Base-by-base conservation (phyloP, 2,329 filamentous ascomycete species). In the Penicillium decumbens region DNA sequence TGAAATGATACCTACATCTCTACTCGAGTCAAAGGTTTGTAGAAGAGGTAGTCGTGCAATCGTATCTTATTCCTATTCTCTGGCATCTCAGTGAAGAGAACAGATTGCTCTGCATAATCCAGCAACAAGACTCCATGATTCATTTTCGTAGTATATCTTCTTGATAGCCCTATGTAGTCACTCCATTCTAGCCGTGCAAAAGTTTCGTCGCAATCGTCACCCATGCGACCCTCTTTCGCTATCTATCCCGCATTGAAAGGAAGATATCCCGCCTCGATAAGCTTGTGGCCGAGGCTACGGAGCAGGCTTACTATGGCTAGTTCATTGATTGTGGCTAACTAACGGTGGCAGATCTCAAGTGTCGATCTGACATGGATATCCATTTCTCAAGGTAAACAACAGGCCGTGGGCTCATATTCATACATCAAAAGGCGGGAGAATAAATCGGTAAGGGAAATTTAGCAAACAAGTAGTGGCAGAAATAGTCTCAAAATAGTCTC, bases 371-470 rank as follows among this genome's bases (percentile, higher is more conserved):
- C 10, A 24, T 27, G 38, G 6, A 40, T 40, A 8, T 25, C 38
- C 12, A 40, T 40, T 27, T 35, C 24, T 20, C n/a, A 44, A 18
- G 20, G 8, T 35, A 41, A 38, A 32, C 28, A 12, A 25, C 33
- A 33, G n/a, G n/a, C 33, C 33, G 33, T 37, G 12, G 32, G 32
- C 32, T 39, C 45, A 48, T 48, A 48, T 43, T 47, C 30, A 29
- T 47, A 47, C 45, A 47, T 25, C 41, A 42, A 41, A 41, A 41
- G 18, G 8, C 10, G 10, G 24, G 15, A 30, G 24, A 43, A n/a
- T 49, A 15, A 45, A 37, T 2, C 33, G 15, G 15, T 9, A 37
- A 23, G 20, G 18, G 7, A 20, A 37, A 37, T 20, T 37, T 23
- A 3, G 33, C 15, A 37, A 37, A 12, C 7, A 20, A 12, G 45